Conservation (phyloP, 2,329 filamentous ascomycete species). For the Gremmenia infestans region DNA sequence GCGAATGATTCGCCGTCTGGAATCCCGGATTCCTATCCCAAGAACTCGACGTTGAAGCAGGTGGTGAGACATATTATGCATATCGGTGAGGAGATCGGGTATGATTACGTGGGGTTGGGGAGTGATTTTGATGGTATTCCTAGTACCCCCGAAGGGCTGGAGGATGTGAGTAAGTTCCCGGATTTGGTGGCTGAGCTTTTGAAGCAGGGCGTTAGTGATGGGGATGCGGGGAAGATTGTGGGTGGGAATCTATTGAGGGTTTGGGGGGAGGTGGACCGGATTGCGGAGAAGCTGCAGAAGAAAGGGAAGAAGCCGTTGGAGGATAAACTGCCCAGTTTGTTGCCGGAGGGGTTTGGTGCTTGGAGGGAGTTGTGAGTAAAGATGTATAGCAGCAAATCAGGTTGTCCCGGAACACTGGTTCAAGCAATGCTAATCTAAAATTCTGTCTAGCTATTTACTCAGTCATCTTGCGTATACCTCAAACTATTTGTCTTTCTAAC, state of each 20-base stretch:
- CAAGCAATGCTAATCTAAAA: too few species aligned
- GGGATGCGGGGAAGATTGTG: constrained; percentile 68
- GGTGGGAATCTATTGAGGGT: constrained; percentile 80
- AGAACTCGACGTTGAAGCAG: constrained; percentile 68
- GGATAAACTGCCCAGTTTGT: constrained; percentile 40
- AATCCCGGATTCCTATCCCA: constrained; percentile 61
- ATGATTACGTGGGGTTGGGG: constrained; percentile 80
- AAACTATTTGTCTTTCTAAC: constrained; percentile 54
- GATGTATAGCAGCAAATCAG: too few species aligned
- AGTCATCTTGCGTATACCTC: constrained; percentile 43
- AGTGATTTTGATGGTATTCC: constrained; percentile 83
- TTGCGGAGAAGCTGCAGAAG: constrained; percentile 61
- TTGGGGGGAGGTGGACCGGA: constrained; percentile 71
- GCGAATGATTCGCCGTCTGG: constrained; percentile 51
- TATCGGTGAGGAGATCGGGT: constrained; percentile 79
- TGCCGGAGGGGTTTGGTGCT: not conserved
- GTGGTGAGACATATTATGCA: constrained; percentile 77
- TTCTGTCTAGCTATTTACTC: too few species aligned
- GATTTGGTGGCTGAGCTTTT: constrained; percentile 72
- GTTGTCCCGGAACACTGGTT: too few species aligned
- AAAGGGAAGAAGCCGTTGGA: constrained; percentile 44
- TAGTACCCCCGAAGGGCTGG: constrained; percentile 64
- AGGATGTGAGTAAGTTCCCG: constrained; percentile 82
- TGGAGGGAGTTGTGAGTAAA: constrained; percentile 13
- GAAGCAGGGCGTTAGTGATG: constrained; percentile 65